A percentile compares a stretch with the other conserved stretches of the same genome.
phyloP scores from a whole-genome alignment of 805 yeast species.

The Candida maris region DNA sequence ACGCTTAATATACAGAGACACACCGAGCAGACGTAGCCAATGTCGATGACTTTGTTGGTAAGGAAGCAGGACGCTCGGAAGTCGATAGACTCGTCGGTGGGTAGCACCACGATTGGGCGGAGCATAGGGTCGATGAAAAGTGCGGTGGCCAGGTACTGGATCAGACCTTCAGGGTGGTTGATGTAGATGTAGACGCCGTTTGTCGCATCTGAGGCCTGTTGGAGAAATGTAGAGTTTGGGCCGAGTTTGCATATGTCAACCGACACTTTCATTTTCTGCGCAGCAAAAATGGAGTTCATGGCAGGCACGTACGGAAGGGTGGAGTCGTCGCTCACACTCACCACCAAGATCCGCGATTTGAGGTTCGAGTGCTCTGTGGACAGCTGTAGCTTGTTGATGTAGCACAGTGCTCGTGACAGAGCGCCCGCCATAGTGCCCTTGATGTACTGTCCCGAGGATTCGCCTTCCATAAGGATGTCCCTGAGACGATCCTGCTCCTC shows the following conservation, averaged over 20 bases:
- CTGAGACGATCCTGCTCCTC: constrained; percentile 26
- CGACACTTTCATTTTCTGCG: constrained; percentile 86
- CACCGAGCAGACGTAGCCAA: constrained; percentile 93
- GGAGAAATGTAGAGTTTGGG: constrained; percentile 71
- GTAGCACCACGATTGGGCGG: constrained; percentile 70
- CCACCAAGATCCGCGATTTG: constrained; percentile 61
- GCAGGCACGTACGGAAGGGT: constrained; percentile 83
- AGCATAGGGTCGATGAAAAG: constrained; percentile 83
- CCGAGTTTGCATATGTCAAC: constrained; percentile 87
- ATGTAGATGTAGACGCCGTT: constrained; percentile 80
- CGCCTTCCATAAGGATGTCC: constrained; percentile 16
- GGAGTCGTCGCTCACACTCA: constrained; percentile 69
- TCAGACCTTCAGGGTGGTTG: constrained; percentile 66
- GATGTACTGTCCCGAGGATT: constrained; percentile 25
- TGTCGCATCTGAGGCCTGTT: constrained; percentile 95
- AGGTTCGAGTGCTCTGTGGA: constrained; percentile 44
- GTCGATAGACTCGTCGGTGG: constrained; percentile 82
- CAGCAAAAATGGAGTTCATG: constrained; percentile 94
- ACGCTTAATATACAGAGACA: constrained; percentile 78
- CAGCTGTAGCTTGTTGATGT: constrained; percentile 64
- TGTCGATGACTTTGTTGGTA: constrained; percentile 85
- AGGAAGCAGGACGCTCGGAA: constrained; percentile 92
- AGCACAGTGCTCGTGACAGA: constrained; percentile 74
- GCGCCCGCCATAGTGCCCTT: constrained; percentile 69
- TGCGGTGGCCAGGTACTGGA: constrained; percentile 80